phyloP scores from a whole-genome alignment of 192 early-diverging fungal species.

The Rhizoclosmatium globosum region DNA sequence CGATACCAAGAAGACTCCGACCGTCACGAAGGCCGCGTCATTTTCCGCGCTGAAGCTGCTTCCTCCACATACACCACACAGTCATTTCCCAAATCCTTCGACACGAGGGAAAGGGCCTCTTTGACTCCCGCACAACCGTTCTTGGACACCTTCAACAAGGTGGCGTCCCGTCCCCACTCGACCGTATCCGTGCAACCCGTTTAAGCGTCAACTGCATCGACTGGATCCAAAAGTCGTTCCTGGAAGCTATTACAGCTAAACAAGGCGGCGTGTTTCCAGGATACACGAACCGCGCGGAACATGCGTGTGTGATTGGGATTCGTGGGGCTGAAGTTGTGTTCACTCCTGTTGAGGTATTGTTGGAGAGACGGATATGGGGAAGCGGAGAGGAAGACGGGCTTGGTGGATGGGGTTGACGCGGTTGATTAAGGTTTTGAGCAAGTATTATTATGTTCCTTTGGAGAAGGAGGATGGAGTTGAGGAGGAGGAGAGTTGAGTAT shows the following conservation, averaged over 20 bases:
- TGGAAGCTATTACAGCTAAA: slow-evolving; percentile 25
- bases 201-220: slow-evolving; percentile 82
- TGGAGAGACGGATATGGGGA: slow-evolving; percentile 83
- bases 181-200: slow-evolving; percentile 91
- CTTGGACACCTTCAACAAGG: slow-evolving; percentile 99
- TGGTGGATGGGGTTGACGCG: slow-evolving; percentile 72
- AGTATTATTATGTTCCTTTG: slow-evolving; percentile 51
- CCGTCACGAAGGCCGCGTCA: slow-evolving; percentile 81
- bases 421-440: slow-evolving; percentile 56
- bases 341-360: slow-evolving; percentile 72
- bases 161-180: slow-evolving; percentile 88
- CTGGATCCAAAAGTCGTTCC: slow-evolving; percentile 79
- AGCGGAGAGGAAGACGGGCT: slow-evolving; percentile 73
- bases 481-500: too few species aligned
- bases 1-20: slow-evolving; percentile 77
- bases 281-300: slow-evolving; percentile 64
- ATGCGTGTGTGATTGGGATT: slow-evolving; percentile 84
- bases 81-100: slow-evolving; percentile 87
- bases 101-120: slow-evolving; percentile 87
- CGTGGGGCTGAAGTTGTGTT: slow-evolving; percentile 77
- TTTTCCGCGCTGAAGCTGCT: slow-evolving; percentile 72
- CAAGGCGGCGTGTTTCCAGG: neutral
- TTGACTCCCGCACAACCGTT: slow-evolving; percentile 88
- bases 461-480: neutral
- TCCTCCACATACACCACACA: slow-evolving; percentile 90